These are phyloP conservation scores for Trypanosoma boissoni DNA, from an alignment of 208 protist genomes.

Conservation along the genomic window DNA sequence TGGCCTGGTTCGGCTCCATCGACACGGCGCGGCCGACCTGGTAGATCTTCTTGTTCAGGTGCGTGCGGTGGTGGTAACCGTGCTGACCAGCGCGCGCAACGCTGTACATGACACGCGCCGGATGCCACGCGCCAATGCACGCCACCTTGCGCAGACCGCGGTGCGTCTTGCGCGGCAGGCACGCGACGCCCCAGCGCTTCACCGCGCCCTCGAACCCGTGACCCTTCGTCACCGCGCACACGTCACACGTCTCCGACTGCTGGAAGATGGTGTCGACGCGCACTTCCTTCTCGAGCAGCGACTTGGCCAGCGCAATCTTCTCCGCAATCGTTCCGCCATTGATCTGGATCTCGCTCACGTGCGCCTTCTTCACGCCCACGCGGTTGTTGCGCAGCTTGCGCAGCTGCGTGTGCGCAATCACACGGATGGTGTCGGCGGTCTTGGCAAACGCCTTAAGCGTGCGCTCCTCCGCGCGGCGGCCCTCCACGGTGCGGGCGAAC, in stretches of 20 bases:
- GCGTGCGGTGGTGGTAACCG: conserved; percentile 99
- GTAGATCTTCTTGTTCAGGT: conserved; percentile 99
- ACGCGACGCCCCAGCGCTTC: conserved; percentile 96
- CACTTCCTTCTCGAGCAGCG: conserved; percentile 97
- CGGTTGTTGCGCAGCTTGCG: conserved; percentile 97
- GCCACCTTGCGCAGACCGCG: conserved; percentile 99
- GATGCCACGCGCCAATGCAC: conserved; percentile 99
- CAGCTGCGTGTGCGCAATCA: conserved; percentile 98
- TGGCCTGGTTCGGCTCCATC: conserved; percentile 82
- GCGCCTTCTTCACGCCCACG: conserved; percentile 97
- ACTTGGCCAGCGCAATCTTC: conserved; percentile 96
- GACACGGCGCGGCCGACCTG: conserved; percentile 90
- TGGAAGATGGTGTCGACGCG: conserved; percentile 93
- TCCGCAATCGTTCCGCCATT: conserved; percentile 97
- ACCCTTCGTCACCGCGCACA: conserved; percentile 98
- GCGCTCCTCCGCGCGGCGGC: conserved; percentile 80
- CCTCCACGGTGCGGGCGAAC: conserved; percentile 81
- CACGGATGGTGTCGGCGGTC: conserved; percentile 96
- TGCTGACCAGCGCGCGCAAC: conserved; percentile 99
- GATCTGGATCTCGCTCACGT: conserved; percentile 99
- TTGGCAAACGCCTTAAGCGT: conserved; percentile 94
- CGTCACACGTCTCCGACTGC: conserved; percentile 96
- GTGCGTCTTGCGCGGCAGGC: conserved; percentile 99
- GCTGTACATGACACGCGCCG: conserved; percentile 94
- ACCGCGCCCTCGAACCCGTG: conserved; percentile 98